Conservation (phyloP, 345 rosid species). For the Salix purpurea region DNA sequence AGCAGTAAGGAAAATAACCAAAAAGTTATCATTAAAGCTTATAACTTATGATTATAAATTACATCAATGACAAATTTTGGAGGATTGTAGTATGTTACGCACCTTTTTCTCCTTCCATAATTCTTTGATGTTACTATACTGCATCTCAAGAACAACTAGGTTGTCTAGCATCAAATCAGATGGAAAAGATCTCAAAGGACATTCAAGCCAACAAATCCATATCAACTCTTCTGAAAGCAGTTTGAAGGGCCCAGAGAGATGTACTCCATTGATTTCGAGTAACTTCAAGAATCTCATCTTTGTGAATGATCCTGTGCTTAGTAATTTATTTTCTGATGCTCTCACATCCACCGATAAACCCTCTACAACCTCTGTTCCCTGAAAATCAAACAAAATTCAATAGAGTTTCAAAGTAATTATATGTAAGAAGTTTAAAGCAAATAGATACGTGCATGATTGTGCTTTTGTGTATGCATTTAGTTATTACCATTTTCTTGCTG, state of each 20-base stretch:
- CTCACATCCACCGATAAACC: not conserved
- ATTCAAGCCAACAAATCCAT: not conserved
- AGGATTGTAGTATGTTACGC: not conserved
- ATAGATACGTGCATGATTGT: too few species aligned
- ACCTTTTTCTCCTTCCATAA: not conserved
- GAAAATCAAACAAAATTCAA: too few species aligned
- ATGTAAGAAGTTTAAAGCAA: too few species aligned
- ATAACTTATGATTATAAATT: too few species aligned
- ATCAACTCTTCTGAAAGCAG: too few species aligned
- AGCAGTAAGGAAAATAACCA: too few species aligned
- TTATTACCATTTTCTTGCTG: too few species aligned
- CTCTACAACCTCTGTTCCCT: not conserved
- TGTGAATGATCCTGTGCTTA: not conserved
- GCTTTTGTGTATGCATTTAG: too few species aligned
- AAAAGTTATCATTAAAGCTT: too few species aligned
- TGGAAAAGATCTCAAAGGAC: not conserved
- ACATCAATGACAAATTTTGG: not conserved
- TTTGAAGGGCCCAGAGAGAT: not conserved
- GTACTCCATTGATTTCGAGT: not conserved
- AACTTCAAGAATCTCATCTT: not conserved
- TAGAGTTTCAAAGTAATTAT: too few species aligned
- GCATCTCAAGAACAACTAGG: not conserved
- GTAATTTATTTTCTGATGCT: not conserved
- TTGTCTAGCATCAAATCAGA: not conserved
- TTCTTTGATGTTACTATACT: not conserved